These are phyloP conservation scores for Parsonsia alboflavescens DNA, from an alignment of 257 asterid species.

Conservation along the genomic window DNA sequence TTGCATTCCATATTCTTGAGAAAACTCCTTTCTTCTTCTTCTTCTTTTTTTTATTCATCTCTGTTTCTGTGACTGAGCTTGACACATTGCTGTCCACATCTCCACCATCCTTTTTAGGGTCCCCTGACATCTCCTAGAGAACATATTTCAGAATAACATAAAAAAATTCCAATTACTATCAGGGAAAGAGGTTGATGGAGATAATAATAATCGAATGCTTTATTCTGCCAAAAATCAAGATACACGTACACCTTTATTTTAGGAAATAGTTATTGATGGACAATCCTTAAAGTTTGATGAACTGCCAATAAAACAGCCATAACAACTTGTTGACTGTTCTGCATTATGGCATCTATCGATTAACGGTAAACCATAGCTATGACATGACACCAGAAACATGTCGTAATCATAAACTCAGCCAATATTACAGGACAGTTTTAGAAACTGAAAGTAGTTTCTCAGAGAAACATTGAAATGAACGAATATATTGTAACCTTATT, in stretches of 20 bases:
- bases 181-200: background rate
- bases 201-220: background rate
- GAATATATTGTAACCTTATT: background rate
- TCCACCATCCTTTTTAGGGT: constrained; percentile 39
- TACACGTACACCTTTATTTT: background rate
- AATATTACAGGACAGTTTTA: too few species aligned
- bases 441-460: background rate
- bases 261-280: background rate
- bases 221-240: background rate
- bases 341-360: background rate
- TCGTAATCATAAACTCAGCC: background rate
- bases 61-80: constrained; percentile 35
- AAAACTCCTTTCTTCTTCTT: constrained; percentile 68
- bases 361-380: background rate
- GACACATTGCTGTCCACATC: constrained; percentile 29
- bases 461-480: background rate
- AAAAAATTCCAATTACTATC: background rate
- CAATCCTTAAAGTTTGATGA: background rate
- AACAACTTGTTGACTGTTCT: background rate
- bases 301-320: background rate
- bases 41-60: constrained; percentile 31
- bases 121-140: constrained; percentile 55
- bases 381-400: background rate
- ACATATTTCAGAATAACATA: background rate
- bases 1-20: constrained; percentile 65